These are phyloP conservation scores for Beauveria caledonica DNA, from an alignment of 2,329 filamentous ascomycete species.

Conservation along the genomic window DNA sequence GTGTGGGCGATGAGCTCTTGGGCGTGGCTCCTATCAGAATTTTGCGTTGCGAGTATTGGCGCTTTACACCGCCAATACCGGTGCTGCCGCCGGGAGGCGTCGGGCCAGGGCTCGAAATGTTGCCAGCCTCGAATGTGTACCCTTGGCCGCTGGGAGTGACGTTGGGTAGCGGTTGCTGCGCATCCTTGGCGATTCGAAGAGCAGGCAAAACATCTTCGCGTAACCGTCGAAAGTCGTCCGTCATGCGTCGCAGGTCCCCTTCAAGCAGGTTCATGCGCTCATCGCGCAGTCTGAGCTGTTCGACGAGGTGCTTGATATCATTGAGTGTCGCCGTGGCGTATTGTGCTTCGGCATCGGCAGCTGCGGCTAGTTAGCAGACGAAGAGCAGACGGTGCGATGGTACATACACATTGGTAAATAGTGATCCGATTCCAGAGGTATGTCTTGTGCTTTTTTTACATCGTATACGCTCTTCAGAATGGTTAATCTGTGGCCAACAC, in stretches of 20 bases:
- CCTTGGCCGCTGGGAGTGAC: slow-evolving; percentile 26
- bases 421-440: slow-evolving; percentile 85
- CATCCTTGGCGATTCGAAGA: slow-evolving; percentile 84
- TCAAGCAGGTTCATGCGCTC: slow-evolving; percentile 81
- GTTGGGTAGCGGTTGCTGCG: slow-evolving; percentile 73
- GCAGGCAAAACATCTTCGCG: slow-evolving; percentile 88
- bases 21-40: slow-evolving; percentile 62
- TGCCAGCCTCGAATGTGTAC: slow-evolving; percentile 42
- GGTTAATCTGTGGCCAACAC: slow-evolving; percentile 87
- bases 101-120: slow-evolving; percentile 45
- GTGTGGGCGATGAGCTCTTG: slow-evolving; percentile 71
- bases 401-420: slow-evolving; percentile 82
- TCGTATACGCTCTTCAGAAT: slow-evolving; percentile 96
- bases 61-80: slow-evolving; percentile 56
- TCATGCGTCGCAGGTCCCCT: slow-evolving; percentile 71
- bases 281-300: slow-evolving; percentile 81
- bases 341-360: slow-evolving; percentile 79
- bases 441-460: slow-evolving; percentile 86
- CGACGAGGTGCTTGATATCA: slow-evolving; percentile 84
- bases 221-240: slow-evolving; percentile 80
- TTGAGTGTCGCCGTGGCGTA: slow-evolving; percentile 85
- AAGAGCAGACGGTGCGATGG: too few relatives aligned
- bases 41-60: slow-evolving; percentile 70
- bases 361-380: slow-evolving; percentile 35
- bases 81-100: slow-evolving; percentile 41